These are phyloP conservation scores for Talaromyces sp. DNA, from an alignment of 2,329 filamentous ascomycete species.

Conservation along the genomic window DNA sequence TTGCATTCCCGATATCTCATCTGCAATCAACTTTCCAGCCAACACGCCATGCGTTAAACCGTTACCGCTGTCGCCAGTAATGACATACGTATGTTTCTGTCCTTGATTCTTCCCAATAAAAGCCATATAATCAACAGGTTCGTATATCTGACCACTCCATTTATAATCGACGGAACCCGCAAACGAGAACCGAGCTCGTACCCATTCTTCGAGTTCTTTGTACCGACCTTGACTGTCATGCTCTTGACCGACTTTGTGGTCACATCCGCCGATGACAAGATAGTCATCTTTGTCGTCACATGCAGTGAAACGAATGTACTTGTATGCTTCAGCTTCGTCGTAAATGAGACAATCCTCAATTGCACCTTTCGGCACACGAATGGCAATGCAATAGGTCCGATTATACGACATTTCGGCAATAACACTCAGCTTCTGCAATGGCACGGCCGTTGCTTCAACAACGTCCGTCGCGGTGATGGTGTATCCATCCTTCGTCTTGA, in stretches of 20 bases:
- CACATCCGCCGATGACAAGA: neutral
- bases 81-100: neutral
- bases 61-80: neutral
- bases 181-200: neutral
- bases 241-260: neutral
- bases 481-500: neutral
- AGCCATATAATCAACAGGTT: neutral
- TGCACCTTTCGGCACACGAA: neutral
- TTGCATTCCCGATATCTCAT: neutral
- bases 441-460: neutral
- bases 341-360: constrained; percentile 2
- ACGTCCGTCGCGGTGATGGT: neutral
- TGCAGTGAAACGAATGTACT: neutral
- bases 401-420: neutral
- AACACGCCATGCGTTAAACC: neutral
- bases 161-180: neutral
- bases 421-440: neutral
- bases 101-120: constrained; percentile 3
- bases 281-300: neutral
- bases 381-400: neutral
- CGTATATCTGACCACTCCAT: neutral
- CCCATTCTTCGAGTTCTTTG: neutral
- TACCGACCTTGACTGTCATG: neutral
- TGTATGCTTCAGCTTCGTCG: neutral
- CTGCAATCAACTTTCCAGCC: neutral